Evolutionary conservation across 2,329 filamentous ascomycete genomes (phyloP), one percentile per base, ranked within the genome.

Genomic region (Verticillium dahliae): DNA sequence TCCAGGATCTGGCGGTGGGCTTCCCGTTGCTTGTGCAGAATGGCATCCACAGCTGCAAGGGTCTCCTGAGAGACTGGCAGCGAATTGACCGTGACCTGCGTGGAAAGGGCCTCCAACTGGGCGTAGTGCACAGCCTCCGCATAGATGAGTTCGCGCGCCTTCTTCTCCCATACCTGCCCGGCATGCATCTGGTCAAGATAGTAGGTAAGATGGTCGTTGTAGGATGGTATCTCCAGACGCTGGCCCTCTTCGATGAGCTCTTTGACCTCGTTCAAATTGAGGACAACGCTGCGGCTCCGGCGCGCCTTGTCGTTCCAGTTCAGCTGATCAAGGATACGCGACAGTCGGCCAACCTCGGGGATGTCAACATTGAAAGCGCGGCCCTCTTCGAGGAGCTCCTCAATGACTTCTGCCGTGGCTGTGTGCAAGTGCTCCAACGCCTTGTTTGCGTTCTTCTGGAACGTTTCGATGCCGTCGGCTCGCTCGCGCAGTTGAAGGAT

Each of bases 11-110:
- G 90, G 15, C 90, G 89, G 70, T 97, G 93, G 0, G 93, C 93
- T 72, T 98, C 95, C 22, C 95, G 89, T 73, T 99, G 95, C 76
- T 97, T 98, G 73, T 92, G 92, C 62, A 99, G 79, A 61, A 98
- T 97, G 57, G 92, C 89, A 69, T 99, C 95, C 33, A 99, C 91
- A 9, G 87, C 84, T 7, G 86, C 85, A 31, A 96, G 81, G 0
- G 92, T 98, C 38, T 93, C 90, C 4, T 86, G 80, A 1, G 90
- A 90, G 22, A 98, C 93, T 0, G 95, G 94, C 18, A 97, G 81
- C 5, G 83, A 83, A 38, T 86, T 83, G 34, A 73, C 80, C 62
- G 82, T 78, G 1, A 93, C 93, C 76, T 98, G 94, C 58, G 86
- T 85, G 1, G 92, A 96, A 6, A 99, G 80, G 0, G 94, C 92